These are phyloP conservation scores for Margaritispora aquatica DNA, from an alignment of 495 filamentous ascomycete species.

Conservation along the genomic window DNA sequence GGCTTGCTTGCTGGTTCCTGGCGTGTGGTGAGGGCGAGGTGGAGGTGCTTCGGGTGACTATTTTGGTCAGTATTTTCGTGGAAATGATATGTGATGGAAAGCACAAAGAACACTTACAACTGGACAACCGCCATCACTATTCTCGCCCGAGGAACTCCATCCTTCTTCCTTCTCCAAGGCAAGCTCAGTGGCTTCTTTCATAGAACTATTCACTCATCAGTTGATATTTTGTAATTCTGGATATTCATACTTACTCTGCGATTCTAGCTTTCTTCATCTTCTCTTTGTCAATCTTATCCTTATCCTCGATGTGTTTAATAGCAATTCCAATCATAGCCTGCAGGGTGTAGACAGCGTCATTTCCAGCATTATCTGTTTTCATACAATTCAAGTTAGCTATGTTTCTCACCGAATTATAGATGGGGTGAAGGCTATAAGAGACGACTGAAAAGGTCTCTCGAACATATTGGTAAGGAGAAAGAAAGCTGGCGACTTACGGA, in stretches of 20 bases:
- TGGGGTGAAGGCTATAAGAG: neutral
- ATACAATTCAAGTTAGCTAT: neutral
- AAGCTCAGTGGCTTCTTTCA: slow-evolving; percentile 1
- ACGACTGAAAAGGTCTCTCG: neutral
- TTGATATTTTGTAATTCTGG: neutral
- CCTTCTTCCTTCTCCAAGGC: slow-evolving; percentile 15
- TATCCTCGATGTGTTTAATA: slow-evolving; percentile 32
- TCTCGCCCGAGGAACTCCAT: slow-evolving; percentile 19
- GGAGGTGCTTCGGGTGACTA: neutral
- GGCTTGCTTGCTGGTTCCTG: neutral
- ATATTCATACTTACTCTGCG: slow-evolving; percentile 8
- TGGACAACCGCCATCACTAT: slow-evolving; percentile 20
- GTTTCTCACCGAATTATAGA: neutral
- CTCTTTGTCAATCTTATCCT: slow-evolving; percentile 26
- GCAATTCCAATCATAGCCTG: slow-evolving; percentile 66
- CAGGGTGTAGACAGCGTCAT: slow-evolving; percentile 84
- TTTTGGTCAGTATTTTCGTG: neutral
- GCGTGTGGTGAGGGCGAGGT: neutral
- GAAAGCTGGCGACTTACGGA: slow-evolving; percentile 32
- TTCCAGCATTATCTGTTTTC: slow-evolving; percentile 70
- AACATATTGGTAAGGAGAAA: neutral
- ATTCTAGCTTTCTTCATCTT: slow-evolving; percentile 17
- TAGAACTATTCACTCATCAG: slow-evolving; percentile 1
- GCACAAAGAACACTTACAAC: neutral
- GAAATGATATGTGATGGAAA: neutral